Base-by-base conservation (phyloP, 169 alveolate genomes). In the Plasmodium cynomolgi region DNA sequence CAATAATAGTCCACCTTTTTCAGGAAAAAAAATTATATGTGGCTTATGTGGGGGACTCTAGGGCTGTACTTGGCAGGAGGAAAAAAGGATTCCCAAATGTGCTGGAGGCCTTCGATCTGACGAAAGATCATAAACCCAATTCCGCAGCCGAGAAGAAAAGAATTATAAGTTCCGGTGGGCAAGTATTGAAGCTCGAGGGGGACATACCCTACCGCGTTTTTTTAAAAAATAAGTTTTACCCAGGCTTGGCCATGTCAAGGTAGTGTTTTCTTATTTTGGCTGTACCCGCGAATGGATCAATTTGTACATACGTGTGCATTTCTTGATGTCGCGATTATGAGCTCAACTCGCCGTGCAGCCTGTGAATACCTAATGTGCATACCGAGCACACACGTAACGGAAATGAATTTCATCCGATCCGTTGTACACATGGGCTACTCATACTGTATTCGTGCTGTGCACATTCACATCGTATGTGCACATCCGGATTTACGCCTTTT, bases 171-270 rank as follows among this genome's bases (percentile, higher is more conserved):
- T 86, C 95, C 58, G 98, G 98, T 1, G 99, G 99, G 9, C 97
- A 97, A 83, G 98, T 98, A 15, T 93, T 95, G 93, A 96, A 96
- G 54, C 86, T 94, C 37, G 96, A 93, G 56, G 97, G 97, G 20
- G 98, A 96, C 72, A 95, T 94, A 26, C 98, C 98, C 33, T 93
- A 93, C 84, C 96, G 99, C 26, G 98, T 98, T 34, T 98, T 96
- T 93, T 85, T 96, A 71, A 96, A 96, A 84, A 96, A 96, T 62
- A 95, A 94, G 81, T 85, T 95, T 83, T 95, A 95, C 84, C 98
- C 98, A 29, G 99, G 99, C 29, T 95, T 98, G 83, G 98, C 99
- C 15, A 97, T 98, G 98, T 95, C 97, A 26, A 50, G 96, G 96
- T 95, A 81, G 6, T 44, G 23, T 31, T 8, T 31, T 8, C 47